phyloP scores from a whole-genome alignment of 805 yeast genomes.

The Metschnikowia colocasiae region DNA sequence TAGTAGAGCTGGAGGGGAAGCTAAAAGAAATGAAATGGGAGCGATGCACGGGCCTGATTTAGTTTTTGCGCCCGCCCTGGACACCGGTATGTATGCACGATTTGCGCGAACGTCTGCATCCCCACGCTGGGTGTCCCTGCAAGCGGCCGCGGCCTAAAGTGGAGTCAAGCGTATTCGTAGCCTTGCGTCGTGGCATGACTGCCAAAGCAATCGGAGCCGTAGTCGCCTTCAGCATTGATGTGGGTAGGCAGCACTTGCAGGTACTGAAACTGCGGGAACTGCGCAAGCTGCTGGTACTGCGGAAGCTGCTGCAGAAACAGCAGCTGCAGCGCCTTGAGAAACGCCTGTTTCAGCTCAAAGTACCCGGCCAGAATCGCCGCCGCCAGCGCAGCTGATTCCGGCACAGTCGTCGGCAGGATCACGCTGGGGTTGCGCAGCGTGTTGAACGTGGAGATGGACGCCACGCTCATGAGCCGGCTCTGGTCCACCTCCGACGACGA shows the following conservation, averaged over 20 bases:
- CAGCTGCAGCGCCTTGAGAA: not conserved
- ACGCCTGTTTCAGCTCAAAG: slow-evolving; percentile 1
- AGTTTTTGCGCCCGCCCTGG: not conserved
- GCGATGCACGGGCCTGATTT: not conserved
- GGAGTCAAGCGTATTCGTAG: not conserved
- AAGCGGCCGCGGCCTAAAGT: not conserved
- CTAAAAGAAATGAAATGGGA: not conserved
- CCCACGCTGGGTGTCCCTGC: not conserved
- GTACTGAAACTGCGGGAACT: not conserved
- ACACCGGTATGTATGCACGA: not conserved
- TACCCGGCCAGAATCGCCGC: not conserved
- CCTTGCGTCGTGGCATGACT: not conserved
- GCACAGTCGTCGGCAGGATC: not conserved
- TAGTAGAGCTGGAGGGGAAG: not conserved
- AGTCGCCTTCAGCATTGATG: not conserved
- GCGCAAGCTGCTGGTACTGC: not conserved
- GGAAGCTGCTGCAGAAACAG: not conserved
- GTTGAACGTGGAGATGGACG: not conserved
- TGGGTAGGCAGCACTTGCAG: slow-evolving; percentile 3
- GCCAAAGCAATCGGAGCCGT: not conserved
- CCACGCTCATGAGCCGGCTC: slow-evolving; percentile 1
- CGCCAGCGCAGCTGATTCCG: not conserved
- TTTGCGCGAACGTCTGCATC: not conserved
- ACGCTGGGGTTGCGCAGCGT: slow-evolving; percentile 5
- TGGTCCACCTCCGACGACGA: not conserved